A percentile compares a stretch with the other conserved stretches of the same genome.
phyloP scores from a whole-genome alignment of 2,329 filamentous ascomycete genomes.

The Blumeriella jaapii region DNA sequence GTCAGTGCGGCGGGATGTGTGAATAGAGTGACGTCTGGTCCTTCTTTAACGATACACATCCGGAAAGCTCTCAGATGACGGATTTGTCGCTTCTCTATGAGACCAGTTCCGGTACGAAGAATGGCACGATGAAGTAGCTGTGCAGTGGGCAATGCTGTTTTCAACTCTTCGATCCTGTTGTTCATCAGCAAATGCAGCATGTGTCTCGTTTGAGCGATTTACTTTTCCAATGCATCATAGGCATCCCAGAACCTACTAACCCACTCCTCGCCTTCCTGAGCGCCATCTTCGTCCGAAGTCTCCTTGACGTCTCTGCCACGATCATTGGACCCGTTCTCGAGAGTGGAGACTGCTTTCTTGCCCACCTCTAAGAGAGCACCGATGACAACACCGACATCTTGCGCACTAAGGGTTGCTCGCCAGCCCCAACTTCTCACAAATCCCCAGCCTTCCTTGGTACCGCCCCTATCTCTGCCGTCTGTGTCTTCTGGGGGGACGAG shows the following conservation, averaged over 20 bases:
- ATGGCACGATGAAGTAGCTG: constrained; percentile 88
- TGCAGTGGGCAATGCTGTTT: constrained; percentile 66
- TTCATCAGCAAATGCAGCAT: constrained; percentile 23
- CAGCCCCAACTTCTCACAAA: constrained; percentile 97
- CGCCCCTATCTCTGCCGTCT: constrained; percentile 55
- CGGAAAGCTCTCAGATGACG: constrained; percentile 86
- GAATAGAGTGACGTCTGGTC: constrained; percentile 83
- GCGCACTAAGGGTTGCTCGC: constrained; percentile 85
- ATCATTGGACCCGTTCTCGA: constrained; percentile 23
- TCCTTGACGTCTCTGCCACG: constrained; percentile 32
- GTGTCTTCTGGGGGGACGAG: constrained; percentile 73
- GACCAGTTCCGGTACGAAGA: constrained; percentile 77
- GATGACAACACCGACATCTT: constrained; percentile 87
- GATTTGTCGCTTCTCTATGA: constrained; percentile 91
- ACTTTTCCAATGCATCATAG: constrained; percentile 62
- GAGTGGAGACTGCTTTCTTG: constrained; percentile 30
- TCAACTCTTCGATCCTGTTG: constrained; percentile 60
- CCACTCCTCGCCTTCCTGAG: constrained; percentile 50
- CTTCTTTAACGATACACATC: constrained; percentile 91
- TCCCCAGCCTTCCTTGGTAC: constrained; percentile 84
- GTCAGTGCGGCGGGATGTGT: constrained; percentile 86
- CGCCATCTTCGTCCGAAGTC: constrained; percentile 33
- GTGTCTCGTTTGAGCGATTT: constrained; percentile 26
- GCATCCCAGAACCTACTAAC: constrained; percentile 59
- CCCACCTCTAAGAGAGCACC: constrained; percentile 90